These are phyloP conservation scores for Camellia japonica DNA, from an alignment of 148 eudicot genomes.

Conservation along the genomic window DNA sequence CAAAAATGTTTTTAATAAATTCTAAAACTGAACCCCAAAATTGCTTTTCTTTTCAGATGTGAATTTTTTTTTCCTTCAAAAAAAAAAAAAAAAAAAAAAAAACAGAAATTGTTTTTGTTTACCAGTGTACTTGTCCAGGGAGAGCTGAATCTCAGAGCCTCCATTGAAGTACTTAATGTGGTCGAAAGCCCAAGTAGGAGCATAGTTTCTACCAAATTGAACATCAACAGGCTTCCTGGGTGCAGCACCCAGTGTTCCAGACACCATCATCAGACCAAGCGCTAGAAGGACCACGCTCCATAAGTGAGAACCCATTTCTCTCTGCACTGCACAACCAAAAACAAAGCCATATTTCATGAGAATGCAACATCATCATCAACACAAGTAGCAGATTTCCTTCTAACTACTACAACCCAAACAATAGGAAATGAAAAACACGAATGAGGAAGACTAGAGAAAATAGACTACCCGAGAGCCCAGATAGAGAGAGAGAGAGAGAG, in stretches of 20 bases:
- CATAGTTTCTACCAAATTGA: slow-evolving; percentile 64
- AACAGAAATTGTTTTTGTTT: not conserved
- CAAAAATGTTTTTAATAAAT: not conserved
- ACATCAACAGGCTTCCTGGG: slow-evolving; percentile 57
- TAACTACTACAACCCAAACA: not conserved
- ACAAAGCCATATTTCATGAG: not conserved
- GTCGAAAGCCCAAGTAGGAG: slow-evolving; percentile 81
- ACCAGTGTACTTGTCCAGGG: slow-evolving; percentile 71
- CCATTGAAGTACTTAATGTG: slow-evolving; percentile 76
- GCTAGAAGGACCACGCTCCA: not conserved
- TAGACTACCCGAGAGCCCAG: no score
- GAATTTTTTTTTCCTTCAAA: not conserved
- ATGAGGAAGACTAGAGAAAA: not conserved
- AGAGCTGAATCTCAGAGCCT: slow-evolving; percentile 61
- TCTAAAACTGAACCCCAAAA: no score
- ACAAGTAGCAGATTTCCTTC: not conserved
- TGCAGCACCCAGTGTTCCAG: slow-evolving; percentile 33
- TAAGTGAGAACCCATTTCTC: slow-evolving; percentile 14
- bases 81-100: not conserved
- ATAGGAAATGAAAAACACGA: not conserved
- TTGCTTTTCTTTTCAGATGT: no score
- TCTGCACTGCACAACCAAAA: slow-evolving; percentile 1
- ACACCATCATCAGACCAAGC: slow-evolving; percentile 12
- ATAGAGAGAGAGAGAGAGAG: no score
- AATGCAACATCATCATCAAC: no score